Conservation (phyloP, 768 basidiomycete genomes). For the Termitomyces titanicus region DNA sequence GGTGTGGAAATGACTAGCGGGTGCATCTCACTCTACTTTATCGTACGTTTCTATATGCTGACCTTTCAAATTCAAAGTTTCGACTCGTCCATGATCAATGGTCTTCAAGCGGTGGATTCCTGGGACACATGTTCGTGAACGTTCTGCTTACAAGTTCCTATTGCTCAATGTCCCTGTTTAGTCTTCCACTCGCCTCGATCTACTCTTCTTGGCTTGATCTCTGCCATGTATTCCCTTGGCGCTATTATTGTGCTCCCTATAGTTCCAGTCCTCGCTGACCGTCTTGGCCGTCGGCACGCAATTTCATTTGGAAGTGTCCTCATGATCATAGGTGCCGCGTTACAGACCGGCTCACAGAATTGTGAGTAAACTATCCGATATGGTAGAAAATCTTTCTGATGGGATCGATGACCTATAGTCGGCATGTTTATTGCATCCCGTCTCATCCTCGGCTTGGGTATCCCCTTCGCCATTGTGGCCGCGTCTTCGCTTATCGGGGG, state of each 20-base stretch:
- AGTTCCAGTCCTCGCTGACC: constrained; percentile 48
- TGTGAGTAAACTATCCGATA: constrained; percentile 29
- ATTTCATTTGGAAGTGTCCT: constrained; percentile 49
- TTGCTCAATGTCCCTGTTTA: constrained; percentile 17
- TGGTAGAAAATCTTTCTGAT: not conserved
- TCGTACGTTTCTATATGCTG: not conserved
- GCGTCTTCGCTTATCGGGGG: constrained; percentile 64
- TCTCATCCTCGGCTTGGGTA: constrained; percentile 54
- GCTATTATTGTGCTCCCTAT: constrained; percentile 51
- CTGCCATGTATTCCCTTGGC: constrained; percentile 59
- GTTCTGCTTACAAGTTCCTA: not conserved
- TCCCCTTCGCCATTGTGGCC: constrained; percentile 58
- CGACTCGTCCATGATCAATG: constrained; percentile 62
- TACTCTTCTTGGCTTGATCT: constrained; percentile 52
- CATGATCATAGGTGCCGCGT: constrained; percentile 43
- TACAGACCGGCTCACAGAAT: constrained; percentile 45
- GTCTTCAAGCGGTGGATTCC: constrained; percentile 53
- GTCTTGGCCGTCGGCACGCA: constrained; percentile 45
- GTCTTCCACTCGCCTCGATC: constrained; percentile 55
- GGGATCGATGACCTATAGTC: constrained; percentile 25
- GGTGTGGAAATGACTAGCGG: constrained; percentile 64
- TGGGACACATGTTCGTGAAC: constrained; percentile 47
- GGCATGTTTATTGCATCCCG: constrained; percentile 59
- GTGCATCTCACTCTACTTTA: constrained; percentile 24
- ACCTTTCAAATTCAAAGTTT: constrained; percentile 30